Conservation (phyloP, 2,329 filamentous ascomycete genomes). For the Monilinia fructigena region DNA sequence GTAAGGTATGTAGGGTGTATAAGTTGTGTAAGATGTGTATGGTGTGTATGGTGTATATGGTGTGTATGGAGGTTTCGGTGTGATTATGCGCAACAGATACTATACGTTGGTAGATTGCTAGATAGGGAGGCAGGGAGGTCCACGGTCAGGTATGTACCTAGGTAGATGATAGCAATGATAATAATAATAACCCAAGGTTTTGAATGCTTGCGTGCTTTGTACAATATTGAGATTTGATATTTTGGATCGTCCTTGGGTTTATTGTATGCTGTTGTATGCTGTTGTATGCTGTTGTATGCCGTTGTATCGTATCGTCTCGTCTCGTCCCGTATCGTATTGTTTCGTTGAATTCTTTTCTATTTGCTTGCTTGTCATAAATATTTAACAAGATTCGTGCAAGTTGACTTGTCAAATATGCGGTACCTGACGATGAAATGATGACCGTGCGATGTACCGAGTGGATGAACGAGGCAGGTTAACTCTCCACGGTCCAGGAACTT, state of each 20-base stretch:
- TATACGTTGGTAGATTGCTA: too few species aligned
- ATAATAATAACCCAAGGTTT: neutral
- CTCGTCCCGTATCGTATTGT: neutral
- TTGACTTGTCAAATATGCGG: conserved; percentile 25
- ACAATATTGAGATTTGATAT: too few species aligned
- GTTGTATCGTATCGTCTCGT: too few species aligned
- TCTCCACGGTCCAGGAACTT: conserved; percentile 4
- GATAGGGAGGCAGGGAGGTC: too few species aligned
- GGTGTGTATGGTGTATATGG: neutral
- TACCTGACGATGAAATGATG: conserved; percentile 25
- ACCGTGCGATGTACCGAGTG: conserved; percentile 23
- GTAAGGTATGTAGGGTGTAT: neutral
- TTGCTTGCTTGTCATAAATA: neutral
- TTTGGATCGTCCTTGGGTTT: too few species aligned
- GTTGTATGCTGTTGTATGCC: neutral
- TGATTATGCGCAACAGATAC: conserved; percentile 10
- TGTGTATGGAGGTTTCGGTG: neutral
- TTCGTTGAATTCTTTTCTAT: neutral
- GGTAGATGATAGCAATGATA: neutral
- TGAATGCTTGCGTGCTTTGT: neutral
- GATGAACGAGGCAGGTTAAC: conserved; percentile 4
- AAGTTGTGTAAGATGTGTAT: too few species aligned
- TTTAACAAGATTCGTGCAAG: conserved; percentile 17
- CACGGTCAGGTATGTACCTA: neutral
- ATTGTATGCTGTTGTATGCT: neutral